Evolutionary conservation across 2,329 filamentous ascomycete genomes (phyloP).

Genomic region (Periglandula ipomoeae): DNA sequence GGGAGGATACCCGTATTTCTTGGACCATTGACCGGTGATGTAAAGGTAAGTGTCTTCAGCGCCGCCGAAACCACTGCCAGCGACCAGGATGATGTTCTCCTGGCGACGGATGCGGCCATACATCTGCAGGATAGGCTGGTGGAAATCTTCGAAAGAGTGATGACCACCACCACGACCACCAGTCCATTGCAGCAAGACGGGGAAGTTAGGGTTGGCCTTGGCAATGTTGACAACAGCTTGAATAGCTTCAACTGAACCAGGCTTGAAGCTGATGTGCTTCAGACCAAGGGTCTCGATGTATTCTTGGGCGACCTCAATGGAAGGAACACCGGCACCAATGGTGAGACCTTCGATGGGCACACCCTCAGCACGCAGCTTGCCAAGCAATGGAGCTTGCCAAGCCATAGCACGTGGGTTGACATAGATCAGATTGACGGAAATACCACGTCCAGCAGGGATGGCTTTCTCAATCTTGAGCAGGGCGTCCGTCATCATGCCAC

Average conservation of each 20-base stretch:
- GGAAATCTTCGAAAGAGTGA: conserved; percentile 93
- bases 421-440: conserved; percentile 85
- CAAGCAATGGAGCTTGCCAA: conserved; percentile 85
- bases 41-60: conserved; percentile 89
- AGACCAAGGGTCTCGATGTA: conserved; percentile 89
- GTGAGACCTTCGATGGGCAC: conserved; percentile 87
- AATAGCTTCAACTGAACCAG: conserved; percentile 79
- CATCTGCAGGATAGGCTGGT: conserved; percentile 84
- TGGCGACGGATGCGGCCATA: conserved; percentile 80
- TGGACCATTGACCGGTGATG: conserved; percentile 82
- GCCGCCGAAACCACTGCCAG: conserved; percentile 85
- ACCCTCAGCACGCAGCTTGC: conserved; percentile 70
- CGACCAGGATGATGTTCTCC: conserved; percentile 80
- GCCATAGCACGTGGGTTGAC: conserved; percentile 82
- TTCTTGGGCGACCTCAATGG: conserved; percentile 84
- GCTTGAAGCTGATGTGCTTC: conserved; percentile 93
- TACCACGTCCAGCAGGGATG: conserved; percentile 78
- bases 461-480: conserved; percentile 75
- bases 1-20: conserved; percentile 73
- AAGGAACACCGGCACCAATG: conserved; percentile 88
- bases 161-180: conserved; percentile 89
- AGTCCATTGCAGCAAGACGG: conserved; percentile 91
- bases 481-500: conserved; percentile 73
- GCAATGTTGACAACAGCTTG: conserved; percentile 88
- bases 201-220: conserved; percentile 87